phyloP scores from a whole-genome alignment of 306 rosid genomes.

The Abrus pulchellus region DNA sequence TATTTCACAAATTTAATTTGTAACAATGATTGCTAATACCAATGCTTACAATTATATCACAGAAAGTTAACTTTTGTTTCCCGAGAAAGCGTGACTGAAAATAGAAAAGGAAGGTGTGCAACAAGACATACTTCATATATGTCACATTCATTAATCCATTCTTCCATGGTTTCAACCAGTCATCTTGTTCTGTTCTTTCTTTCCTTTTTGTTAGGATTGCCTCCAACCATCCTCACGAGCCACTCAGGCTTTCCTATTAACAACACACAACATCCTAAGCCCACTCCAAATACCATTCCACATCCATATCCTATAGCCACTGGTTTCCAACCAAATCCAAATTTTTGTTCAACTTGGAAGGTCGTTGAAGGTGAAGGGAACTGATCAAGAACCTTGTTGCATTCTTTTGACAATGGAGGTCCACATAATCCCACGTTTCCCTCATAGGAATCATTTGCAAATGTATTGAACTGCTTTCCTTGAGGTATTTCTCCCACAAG shows the following conservation, averaged over 20 bases:
- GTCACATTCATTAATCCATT: background rate
- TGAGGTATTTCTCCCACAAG: background rate
- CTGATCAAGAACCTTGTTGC: background rate
- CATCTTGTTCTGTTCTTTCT: background rate
- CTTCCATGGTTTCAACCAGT: no score
- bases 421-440: constrained; percentile 47
- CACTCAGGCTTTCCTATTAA: constrained; percentile 1
- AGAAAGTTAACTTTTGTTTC: no score
- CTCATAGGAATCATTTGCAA: constrained; percentile 28
- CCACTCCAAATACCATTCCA: background rate
- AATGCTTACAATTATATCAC: no score
- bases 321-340: background rate
- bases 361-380: background rate
- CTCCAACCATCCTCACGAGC: background rate
- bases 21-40: no score
- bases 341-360: background rate
- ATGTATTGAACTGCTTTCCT: constrained; percentile 49
- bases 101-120: no score
- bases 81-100: no score
- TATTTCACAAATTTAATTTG: no score
- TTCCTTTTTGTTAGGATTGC: background rate
- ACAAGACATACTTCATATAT: background rate
- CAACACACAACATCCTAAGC: constrained; percentile 29
- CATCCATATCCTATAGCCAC: no score
- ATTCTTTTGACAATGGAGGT: constrained; percentile 35